Evolutionary conservation across 2,329 filamentous ascomycete species (phyloP).

Genomic region (Dothistroma pini): DNA sequence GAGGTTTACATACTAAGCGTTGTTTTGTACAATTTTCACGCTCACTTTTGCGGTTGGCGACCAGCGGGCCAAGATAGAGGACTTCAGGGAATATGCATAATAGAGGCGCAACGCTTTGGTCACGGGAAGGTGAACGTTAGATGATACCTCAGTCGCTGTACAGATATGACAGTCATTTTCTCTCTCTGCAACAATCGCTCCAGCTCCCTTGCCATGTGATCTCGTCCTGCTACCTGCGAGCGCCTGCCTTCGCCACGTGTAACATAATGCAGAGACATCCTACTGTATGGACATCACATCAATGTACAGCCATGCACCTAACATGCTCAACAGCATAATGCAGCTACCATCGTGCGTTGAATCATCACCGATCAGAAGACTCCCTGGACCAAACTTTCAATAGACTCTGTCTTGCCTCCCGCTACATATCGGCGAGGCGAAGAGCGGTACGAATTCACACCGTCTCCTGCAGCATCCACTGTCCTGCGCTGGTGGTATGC

Average conservation of each 20-base stretch:
- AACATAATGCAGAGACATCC: not conserved
- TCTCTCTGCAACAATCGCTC: not conserved
- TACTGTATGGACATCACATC: not conserved
- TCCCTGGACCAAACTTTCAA: not conserved
- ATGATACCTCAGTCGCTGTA: not conserved
- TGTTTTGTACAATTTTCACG: slow-evolving; percentile 1
- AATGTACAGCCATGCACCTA: not conserved
- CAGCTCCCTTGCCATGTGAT: not conserved
- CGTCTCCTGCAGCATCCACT: not conserved
- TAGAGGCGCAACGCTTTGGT: slow-evolving; percentile 7
- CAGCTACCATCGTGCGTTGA: not conserved
- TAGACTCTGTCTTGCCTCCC: not conserved
- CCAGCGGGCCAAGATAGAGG: slow-evolving; percentile 6
- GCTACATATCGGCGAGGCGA: not conserved
- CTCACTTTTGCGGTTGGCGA: slow-evolving; percentile 3
- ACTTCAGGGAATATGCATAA: slow-evolving; percentile 2
- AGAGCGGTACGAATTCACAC: not conserved
- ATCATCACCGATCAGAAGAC: not conserved
- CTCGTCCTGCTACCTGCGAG: not conserved
- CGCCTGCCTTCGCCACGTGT: not conserved
- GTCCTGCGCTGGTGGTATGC: not conserved
- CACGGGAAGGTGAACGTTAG: not conserved
- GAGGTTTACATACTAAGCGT: slow-evolving; percentile 55
- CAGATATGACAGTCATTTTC: not conserved
- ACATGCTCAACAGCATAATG: not conserved